phyloP scores from a whole-genome alignment of 805 yeast genomes.

The Metschnikowia rubicola region DNA sequence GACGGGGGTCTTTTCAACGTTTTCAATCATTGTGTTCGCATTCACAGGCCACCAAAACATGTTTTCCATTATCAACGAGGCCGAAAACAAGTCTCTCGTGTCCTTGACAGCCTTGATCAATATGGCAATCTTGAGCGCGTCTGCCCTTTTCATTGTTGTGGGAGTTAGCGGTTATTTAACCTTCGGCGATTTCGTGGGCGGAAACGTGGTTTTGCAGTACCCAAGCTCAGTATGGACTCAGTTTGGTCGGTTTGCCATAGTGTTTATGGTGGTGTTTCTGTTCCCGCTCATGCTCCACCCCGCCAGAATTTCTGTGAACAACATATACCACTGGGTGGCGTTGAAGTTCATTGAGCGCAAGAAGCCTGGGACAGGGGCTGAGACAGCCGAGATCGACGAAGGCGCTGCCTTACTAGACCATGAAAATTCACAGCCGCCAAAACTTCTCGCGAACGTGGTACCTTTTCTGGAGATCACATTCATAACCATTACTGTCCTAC shows the following conservation, averaged over 20 bases:
- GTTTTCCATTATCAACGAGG: slow-evolving; percentile 84
- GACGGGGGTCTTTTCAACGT: slow-evolving; percentile 53
- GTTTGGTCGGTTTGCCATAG: slow-evolving; percentile 77
- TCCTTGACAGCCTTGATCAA: slow-evolving; percentile 46
- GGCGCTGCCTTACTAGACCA: neutral
- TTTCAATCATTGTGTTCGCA: slow-evolving; percentile 90
- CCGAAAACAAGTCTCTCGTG: slow-evolving; percentile 48
- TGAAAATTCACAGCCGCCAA: neutral
- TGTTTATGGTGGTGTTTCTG: slow-evolving; percentile 71
- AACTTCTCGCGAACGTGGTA: slow-evolving; percentile 25
- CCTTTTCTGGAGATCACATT: slow-evolving; percentile 49
- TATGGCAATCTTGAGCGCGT: slow-evolving; percentile 57
- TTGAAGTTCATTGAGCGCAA: slow-evolving; percentile 5
- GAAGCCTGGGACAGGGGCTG: no score
- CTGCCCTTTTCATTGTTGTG: slow-evolving; percentile 60
- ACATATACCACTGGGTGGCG: slow-evolving; percentile 54
- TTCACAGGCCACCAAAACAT: slow-evolving; percentile 95
- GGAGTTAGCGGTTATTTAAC: slow-evolving; percentile 81
- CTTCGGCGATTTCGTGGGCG: slow-evolving; percentile 61
- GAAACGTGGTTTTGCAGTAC: slow-evolving; percentile 78
- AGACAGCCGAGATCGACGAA: neutral
- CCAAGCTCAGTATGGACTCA: slow-evolving; percentile 59
- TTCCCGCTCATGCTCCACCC: slow-evolving; percentile 91
- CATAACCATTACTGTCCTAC: slow-evolving; percentile 43
- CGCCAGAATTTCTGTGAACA: slow-evolving; percentile 75